Base-by-base conservation (phyloP, 495 filamentous ascomycete genomes). In the Beverwykella pulmonaria region DNA sequence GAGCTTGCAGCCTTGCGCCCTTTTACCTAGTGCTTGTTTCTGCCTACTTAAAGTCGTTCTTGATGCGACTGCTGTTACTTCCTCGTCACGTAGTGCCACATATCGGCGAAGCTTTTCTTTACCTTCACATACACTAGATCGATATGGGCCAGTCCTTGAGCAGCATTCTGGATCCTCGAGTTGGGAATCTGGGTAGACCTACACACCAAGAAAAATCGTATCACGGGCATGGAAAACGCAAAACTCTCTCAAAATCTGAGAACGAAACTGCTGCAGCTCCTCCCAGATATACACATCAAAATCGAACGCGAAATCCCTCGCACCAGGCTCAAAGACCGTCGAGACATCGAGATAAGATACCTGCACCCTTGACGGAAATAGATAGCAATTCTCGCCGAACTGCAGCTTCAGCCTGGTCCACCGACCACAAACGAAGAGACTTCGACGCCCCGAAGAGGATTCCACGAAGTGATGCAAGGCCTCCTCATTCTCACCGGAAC, bases 141-240 rank as follows among this genome's bases (percentile, higher is more conserved):
- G 27, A 22, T 22, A 59, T 59, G 56, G 56, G 56, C 14, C 56
- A 59, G 27, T 59, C 56, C 9, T 23, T 32, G 23, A 59, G 29
- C 6, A 59, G 41, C 7, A 10, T 59, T 10, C 41, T 39, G 2
- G 56, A 59, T 49, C 56, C 44, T n/a, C 39, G 34, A 3, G 20
- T 27, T 23, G 39, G 17, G 20, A 50, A n/a, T 27, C 52, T 7
- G 8, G 39, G 17, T 19, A 22, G 30, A n/a, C 9, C 30, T 26
- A n/a, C 12, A 8, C 53, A 20, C 23, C 20, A 2, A 9, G 30
- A 44, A 14, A 23, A 25, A n/a, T 1, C 53, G 3, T 9, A 20
- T 3, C n/a, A 3, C 9, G 41, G 20, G 5, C 19, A 22, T 4
- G 10, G 9, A 15, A 23, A 50, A 2, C 48, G 25, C 22, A 50